Conservation (phyloP, 169 alveolate species). For the Cryptosporidium viatorum region DNA sequence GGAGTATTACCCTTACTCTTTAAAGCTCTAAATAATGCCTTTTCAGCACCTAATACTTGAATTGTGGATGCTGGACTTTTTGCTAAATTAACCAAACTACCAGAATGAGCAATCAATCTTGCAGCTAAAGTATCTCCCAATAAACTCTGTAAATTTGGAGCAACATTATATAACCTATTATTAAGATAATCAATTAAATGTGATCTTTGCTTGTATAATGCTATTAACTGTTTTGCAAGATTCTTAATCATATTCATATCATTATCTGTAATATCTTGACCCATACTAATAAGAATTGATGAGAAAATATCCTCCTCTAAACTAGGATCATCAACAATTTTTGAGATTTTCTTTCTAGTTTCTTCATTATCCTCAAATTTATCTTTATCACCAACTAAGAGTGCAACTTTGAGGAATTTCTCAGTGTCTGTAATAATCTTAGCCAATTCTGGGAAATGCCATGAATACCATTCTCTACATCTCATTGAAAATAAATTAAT, state of each 20-base stretch:
- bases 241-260: constrained; percentile 91
- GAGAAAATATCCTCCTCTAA: constrained; percentile 88
- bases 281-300: constrained; percentile 94
- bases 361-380: constrained; percentile 81
- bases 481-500: constrained; percentile 96
- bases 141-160: constrained; percentile 97
- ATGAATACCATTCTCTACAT: constrained; percentile 98
- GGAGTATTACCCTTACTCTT: constrained; percentile 98
- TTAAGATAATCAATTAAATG: constrained; percentile 89
- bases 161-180: constrained; percentile 92
- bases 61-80: constrained; percentile 97
- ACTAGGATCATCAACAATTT: constrained; percentile 90
- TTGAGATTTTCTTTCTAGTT: constrained; percentile 80
- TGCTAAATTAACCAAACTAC: constrained; percentile 93
- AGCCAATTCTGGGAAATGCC: constrained; percentile 99
- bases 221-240: constrained; percentile 93
- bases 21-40: constrained; percentile 97
- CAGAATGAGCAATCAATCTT: constrained; percentile 97
- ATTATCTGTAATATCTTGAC: constrained; percentile 93
- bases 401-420: constrained; percentile 91
- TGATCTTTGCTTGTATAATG: constrained; percentile 89
- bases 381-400: constrained; percentile 85
- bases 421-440: constrained; percentile 95
- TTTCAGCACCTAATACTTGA: constrained; percentile 96
- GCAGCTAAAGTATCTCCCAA: constrained; percentile 97